Conservation (phyloP, 129 eudicot genomes). For the carrot (Daucus carota) region DNA sequence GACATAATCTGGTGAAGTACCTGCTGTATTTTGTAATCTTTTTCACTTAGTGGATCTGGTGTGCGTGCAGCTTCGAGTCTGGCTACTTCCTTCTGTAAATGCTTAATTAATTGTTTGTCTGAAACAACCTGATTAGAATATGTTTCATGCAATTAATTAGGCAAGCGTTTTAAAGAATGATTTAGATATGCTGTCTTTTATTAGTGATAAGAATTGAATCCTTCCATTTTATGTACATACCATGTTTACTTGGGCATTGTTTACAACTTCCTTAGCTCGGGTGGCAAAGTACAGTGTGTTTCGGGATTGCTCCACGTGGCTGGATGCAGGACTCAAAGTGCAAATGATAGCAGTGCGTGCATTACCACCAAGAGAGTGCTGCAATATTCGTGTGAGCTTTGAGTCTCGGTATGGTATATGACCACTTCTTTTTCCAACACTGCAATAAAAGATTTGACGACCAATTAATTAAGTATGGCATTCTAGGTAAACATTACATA, state of each 20-base stretch:
- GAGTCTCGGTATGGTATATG: constrained; percentile 97
- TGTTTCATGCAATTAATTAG: neutral
- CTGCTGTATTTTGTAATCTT: constrained; percentile 72
- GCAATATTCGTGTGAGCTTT: constrained; percentile 90
- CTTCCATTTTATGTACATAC: constrained; percentile 23
- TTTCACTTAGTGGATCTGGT: constrained; percentile 68
- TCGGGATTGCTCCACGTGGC: constrained; percentile 87
- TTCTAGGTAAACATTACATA: neutral
- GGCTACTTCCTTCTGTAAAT: constrained; percentile 95
- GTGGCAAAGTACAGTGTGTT: constrained; percentile 93
- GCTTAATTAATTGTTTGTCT: constrained; percentile 85
- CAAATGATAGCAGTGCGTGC: constrained; percentile 97
- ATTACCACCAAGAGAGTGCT: constrained; percentile 97
- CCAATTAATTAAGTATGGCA: neutral
- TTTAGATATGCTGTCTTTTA: neutral
- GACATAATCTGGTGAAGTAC: constrained; percentile 18
- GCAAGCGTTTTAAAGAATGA: neutral
- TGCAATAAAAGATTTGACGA: constrained; percentile 19
- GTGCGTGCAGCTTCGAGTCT: constrained; percentile 89
- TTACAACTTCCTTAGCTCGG: constrained; percentile 95
- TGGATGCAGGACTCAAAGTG: constrained; percentile 93
- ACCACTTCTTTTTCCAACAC: constrained; percentile 88
- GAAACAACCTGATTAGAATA: constrained; percentile 55
- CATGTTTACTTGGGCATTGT: constrained; percentile 97
- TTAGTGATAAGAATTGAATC: neutral